Percentiles rank a stretch among this genome's conserved stretches.
Conservation (phyloP, 2,329 filamentous ascomycete species). For the Colletotrichum salicis region DNA sequence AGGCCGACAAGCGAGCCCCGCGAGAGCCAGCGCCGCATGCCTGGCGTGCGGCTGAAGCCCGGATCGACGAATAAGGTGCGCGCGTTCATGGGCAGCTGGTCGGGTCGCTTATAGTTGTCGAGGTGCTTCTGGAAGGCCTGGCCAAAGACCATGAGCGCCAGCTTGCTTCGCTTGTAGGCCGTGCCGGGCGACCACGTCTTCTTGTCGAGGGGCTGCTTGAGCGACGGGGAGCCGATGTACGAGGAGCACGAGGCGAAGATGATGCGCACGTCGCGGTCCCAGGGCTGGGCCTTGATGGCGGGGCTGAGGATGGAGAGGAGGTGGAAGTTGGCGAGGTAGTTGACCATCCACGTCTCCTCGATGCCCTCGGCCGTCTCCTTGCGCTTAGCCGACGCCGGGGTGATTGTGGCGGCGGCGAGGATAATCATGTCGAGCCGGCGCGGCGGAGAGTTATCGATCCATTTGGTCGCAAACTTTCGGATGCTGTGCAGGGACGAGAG, state of each 20-base stretch:
- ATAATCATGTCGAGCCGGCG: conserved; percentile 91
- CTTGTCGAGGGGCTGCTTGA: conserved; percentile 63
- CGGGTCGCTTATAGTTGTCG: conserved; percentile 83
- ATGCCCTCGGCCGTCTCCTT: conserved; percentile 79
- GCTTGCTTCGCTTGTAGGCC: conserved; percentile 73
- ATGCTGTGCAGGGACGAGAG: conserved; percentile 89
- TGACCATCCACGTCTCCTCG: conserved; percentile 92
- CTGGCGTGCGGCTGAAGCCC: conserved; percentile 84
- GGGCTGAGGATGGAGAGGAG: conserved; percentile 91
- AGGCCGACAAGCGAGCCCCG: conserved; percentile 86
- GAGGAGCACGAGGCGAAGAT: conserved; percentile 88
- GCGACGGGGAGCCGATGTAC: conserved; percentile 81
- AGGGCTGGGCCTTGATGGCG: conserved; percentile 88
- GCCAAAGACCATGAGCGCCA: conserved; percentile 90
- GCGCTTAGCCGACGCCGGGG: conserved; percentile 71
- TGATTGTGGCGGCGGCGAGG: conserved; percentile 83
- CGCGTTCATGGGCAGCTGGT: conserved; percentile 83
- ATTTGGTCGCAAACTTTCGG: conserved; percentile 92
- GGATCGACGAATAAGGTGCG: conserved; percentile 90
- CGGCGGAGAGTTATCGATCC: conserved; percentile 95
- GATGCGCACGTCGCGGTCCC: conserved; percentile 91
- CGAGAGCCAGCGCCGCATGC: conserved; percentile 87
- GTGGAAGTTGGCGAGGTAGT: conserved; percentile 96
- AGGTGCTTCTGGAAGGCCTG: conserved; percentile 93
- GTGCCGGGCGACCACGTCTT: conserved; percentile 65